Base-by-base conservation (phyloP, 768 basidiomycete genomes). In the Dacryopinax spathularia region DNA sequence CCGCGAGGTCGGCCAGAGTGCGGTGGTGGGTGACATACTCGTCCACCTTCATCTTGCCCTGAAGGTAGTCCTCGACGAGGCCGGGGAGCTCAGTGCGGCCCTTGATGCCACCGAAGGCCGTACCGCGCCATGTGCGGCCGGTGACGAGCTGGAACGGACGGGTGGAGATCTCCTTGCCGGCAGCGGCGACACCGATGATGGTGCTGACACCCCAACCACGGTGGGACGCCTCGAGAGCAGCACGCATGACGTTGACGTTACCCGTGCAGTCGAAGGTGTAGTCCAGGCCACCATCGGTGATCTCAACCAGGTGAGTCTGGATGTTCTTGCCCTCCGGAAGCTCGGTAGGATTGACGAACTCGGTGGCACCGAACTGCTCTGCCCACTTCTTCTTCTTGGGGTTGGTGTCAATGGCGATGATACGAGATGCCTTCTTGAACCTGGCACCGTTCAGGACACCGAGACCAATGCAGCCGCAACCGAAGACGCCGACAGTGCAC, bases 161-260 rank as follows among this genome's bases (percentile, higher is more conserved):
- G 36, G 92, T 94, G 12, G 87, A 82, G 66, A 94, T 92, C 75
- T 98, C 96, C 70, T 96, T 86, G 6, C 96, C 96, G 20, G 96
- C 92, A 25, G 93, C 92, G 2, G 96, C 96, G 39, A 99, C 96
- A 65, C 95, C 95, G 65, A 99, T 97, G 68, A 99, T 73, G 63
- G 91, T 97, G 64, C 86, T 91, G 41, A 97, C 87, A 69, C 96
- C 96, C 96, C 96, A 99, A 15, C 96, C 96, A 73, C 98, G 98
- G 76, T 99, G 96, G 75, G 93, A 97, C n/a, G 93, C 89, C 77
- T 99, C 96, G 56, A 99, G 83, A 27, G 96, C 96, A 60, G 86
- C 79, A 65, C 94, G 84, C 94, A 96, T 97, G 66, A 95, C 92
- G 31, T 91, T 65, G 48, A 84, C 83, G 72, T 96, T 97, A 22